Evolutionary conservation across 2,329 filamentous ascomycete species (phyloP), one percentile per base, ranked within the genome.

Genomic region (Fusarium sp.): DNA sequence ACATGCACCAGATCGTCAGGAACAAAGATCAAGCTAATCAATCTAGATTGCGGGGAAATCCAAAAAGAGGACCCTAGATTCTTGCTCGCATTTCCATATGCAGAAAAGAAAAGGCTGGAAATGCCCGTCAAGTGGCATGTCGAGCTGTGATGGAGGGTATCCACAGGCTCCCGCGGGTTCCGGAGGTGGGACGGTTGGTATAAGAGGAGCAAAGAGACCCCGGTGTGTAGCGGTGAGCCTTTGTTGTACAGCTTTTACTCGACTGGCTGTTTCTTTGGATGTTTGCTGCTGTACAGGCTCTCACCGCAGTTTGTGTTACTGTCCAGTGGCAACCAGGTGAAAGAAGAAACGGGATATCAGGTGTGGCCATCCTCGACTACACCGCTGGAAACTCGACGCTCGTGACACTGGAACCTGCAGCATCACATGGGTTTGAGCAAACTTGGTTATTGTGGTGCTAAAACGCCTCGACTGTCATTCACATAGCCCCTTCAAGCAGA

Each of bases 121-220:
- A 73, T 59, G 60, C 11, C 27, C 27, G 47, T 54, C 47, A 31
- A 54, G 47, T 54, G 58, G 45, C 71, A 54, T 74, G 64, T 72
- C 16, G 56, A 56, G 56, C 59, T 65, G 60, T 72, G 62, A 71
- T 74, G 66, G 72, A 70, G 47, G 69, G 72, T 47, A 67, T 74
- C 72, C 72, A 74, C 72, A 74, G 50, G 54, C 56, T 56, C 57
- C 75, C 75, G 75, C 70, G 56, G 66, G 66, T 72, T 77, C 75
- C 75, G 74, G 70, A 14, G 47, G 64, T 47, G 47, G 47, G 47
- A 58, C 56, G 56, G 13, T 13, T 5, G 31, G 27, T 59, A 59
- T 50, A n/a, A 35, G 52, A 57, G 52, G 29, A 37, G 31, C 13
- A 24, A 57, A 37, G 13, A 31, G 6, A 4, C 47, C 47, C 29